Evolutionary conservation across 305 asterid species (phyloP).

Genomic region (Fraxinus velutina): DNA sequence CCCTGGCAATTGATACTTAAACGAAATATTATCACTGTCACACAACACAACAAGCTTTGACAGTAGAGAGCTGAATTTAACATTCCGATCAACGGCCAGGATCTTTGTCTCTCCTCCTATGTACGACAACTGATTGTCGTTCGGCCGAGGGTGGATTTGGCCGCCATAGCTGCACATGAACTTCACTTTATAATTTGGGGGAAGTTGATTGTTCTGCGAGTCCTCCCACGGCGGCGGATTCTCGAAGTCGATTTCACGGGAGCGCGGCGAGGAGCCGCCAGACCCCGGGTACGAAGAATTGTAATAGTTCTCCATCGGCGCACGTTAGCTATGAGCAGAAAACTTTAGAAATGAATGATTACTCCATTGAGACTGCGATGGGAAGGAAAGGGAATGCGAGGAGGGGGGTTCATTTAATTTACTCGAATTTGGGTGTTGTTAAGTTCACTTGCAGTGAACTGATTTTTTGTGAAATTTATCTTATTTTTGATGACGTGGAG

Average conservation of each 20-base stretch:
- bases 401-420: neutral
- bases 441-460: neutral
- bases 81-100: conserved; percentile 49
- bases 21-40: conserved; percentile 55
- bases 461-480: neutral
- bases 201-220: conserved; percentile 43
- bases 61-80: conserved; percentile 36
- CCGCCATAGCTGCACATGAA: conserved; percentile 66
- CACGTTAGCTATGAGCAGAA: conserved; percentile 21
- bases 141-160: conserved; percentile 58
- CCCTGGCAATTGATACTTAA: conserved; percentile 91
- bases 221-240: conserved; percentile 85
- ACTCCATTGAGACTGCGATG: neutral
- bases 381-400: neutral
- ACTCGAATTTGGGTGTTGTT: neutral
- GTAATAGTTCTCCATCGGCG: conserved; percentile 75
- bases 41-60: conserved; percentile 43
- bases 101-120: conserved; percentile 61
- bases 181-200: conserved; percentile 44
- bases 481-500: neutral
- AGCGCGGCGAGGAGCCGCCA: conserved; percentile 89
- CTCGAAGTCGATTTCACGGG: conserved; percentile 82
- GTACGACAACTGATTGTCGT: conserved; percentile 57
- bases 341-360: neutral
- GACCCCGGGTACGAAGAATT: conserved; percentile 76